Evolutionary conservation across 176 grass and related monocot genomes (phyloP), one percentile per base, ranked within the genome.

Genomic region (Chrysopogon serrulatus): DNA sequence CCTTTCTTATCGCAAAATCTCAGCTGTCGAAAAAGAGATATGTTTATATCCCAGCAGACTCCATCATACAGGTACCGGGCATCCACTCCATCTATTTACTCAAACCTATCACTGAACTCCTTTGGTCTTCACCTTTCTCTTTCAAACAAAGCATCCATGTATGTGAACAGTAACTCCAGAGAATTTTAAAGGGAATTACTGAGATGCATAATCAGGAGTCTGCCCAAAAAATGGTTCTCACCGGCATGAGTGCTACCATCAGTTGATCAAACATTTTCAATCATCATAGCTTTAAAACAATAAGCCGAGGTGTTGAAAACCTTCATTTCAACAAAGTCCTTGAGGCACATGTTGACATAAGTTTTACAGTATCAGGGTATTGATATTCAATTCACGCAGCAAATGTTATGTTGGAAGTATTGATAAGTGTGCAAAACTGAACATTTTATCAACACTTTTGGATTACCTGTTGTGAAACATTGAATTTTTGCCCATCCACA

Each of bases 31-130:
- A 60, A 69, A 94, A 83, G 85, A 94, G 85, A 94, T 92, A 92
- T 86, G 57, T 92, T n/a, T 92, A 94, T 71, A 77, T 92, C 72
- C 70, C 86, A 53, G 54, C 89, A 73, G 79, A 90, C 62, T 91
- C 85, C 51, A 90, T 96, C 31, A 71, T 94, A 78, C 89, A 90
- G 91, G 96, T 99, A 92, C 36, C 63, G 47, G 21, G 8, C 83
- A 82, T 74, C 18, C 42, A 79, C 49, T 68, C 57, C 8, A 54
- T 82, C n/a, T 59, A 32, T 86, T 51, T 77, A 76, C 34, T 66
- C 5, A 4, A 30, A 68, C 33, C 10, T 88, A 60, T 74, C 66
- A 78, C 39, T 36, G 62, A 78, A 69, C 42, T 56, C 13, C 34
- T 68, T 78, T 59, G n/a, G 14, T 19, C 28, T 68, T 19, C 28